Evolutionary conservation across 2,329 filamentous ascomycete genomes (phyloP).

Genomic region (Colletotrichum chrysophilum): DNA sequence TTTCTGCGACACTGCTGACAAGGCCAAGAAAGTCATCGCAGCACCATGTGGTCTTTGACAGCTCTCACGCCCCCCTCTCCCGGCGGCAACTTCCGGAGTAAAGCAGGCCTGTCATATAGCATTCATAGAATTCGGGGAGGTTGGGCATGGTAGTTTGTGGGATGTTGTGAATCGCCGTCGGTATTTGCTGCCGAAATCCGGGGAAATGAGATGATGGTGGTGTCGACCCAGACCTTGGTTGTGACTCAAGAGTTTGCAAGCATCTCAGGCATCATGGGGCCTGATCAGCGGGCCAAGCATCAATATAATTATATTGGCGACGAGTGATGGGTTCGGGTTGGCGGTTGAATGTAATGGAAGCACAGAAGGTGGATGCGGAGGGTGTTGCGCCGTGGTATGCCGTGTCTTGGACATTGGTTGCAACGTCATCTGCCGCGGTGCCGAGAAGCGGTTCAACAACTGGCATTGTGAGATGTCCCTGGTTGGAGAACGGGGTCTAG

Average conservation of each 20-base stretch:
- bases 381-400: not conserved
- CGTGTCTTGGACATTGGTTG: not conserved
- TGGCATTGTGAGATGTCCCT: not conserved
- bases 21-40: not conserved
- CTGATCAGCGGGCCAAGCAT: not conserved
- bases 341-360: not conserved
- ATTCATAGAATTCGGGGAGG: not conserved
- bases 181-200: not conserved
- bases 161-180: not conserved
- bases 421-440: not conserved
- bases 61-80: not conserved
- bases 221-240: not conserved
- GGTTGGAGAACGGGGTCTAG: not conserved
- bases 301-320: not conserved
- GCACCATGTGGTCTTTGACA: not conserved
- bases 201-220: not conserved
- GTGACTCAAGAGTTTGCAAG: not conserved
- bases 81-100: not conserved
- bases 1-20: not conserved
- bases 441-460: not conserved
- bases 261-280: not conserved
- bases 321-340: not conserved
- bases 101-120: not conserved
- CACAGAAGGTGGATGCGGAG: not conserved
- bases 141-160: not conserved